phyloP scores from a whole-genome alignment of 192 early-diverging fungal species.

The Coemansia sp. region DNA sequence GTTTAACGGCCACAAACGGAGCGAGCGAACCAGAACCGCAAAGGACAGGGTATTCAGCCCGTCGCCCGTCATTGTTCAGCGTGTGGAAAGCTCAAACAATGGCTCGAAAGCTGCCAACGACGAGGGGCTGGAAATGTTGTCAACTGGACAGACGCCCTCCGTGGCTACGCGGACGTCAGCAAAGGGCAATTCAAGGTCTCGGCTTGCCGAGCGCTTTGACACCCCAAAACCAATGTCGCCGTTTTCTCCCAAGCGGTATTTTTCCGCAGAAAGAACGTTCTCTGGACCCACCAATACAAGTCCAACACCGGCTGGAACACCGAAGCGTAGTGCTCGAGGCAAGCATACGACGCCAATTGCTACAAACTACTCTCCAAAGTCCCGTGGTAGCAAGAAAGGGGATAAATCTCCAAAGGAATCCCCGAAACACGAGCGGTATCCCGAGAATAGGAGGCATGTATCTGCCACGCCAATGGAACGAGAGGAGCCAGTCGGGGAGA shows the following conservation, averaged over 20 bases:
- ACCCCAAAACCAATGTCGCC: background rate
- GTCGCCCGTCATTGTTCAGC: conserved; percentile 7
- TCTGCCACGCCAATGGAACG: too few relatives aligned
- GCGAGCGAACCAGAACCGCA: too few relatives aligned
- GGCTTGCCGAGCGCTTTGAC: background rate
- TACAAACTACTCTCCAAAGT: background rate
- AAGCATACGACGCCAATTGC: background rate
- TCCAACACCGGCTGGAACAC: background rate
- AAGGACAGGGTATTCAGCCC: conserved; percentile 22
- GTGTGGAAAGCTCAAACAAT: conserved; percentile 21
- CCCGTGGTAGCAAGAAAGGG: background rate
- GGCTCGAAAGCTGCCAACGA: background rate
- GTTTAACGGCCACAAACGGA: background rate
- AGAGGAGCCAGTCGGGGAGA: too few relatives aligned
- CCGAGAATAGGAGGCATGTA: background rate
- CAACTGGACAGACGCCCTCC: conserved; percentile 1
- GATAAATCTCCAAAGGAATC: background rate
- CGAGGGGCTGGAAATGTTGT: conserved; percentile 14
- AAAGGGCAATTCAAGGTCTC: background rate
- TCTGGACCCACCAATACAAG: background rate
- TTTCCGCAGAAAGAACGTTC: background rate
- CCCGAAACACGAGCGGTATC: background rate
- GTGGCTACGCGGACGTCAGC: too few relatives aligned
- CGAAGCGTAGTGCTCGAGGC: background rate
- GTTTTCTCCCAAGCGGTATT: background rate